Evolutionary conservation across 1,139 yeast genomes (phyloP).

Genomic region (Casaregolazyma lundiana): DNA sequence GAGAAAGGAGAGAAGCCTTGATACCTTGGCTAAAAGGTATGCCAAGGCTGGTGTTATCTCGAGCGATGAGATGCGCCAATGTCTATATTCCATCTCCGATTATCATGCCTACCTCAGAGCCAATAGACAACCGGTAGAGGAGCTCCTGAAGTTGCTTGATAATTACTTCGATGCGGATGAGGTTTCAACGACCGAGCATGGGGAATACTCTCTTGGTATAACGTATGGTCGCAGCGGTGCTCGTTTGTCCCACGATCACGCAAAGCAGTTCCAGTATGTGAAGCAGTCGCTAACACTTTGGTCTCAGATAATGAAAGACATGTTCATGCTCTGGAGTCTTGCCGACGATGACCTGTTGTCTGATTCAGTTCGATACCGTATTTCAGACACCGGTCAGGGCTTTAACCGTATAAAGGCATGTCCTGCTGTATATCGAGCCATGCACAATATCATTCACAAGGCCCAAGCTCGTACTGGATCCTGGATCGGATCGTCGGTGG

Average conservation of each 20-base stretch:
- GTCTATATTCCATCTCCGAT: constrained; percentile 68
- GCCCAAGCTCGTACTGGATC: constrained; percentile 56
- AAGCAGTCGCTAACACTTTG: constrained; percentile 65
- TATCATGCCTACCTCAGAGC: constrained; percentile 66
- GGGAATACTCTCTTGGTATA: constrained; percentile 52
- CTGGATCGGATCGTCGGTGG: constrained; percentile 75
- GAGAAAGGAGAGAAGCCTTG: constrained; percentile 60
- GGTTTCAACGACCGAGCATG: constrained; percentile 21
- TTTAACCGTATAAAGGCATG: constrained; percentile 66
- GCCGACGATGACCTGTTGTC: constrained; percentile 62
- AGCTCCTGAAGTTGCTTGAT: constrained; percentile 53
- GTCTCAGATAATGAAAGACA: constrained; percentile 69
- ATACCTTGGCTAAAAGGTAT: constrained; percentile 46
- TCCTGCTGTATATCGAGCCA: constrained; percentile 59
- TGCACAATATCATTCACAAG: constrained; percentile 59
- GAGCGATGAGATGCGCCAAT: constrained; percentile 59
- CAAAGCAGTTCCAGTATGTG: constrained; percentile 63
- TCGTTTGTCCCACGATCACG: constrained; percentile 63
- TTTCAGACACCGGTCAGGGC: constrained; percentile 76
- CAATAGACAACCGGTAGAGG: constrained; percentile 58
- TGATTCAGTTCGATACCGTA: constrained; percentile 43
- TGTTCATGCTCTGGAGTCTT: constrained; percentile 66
- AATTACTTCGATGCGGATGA: constrained; percentile 44
- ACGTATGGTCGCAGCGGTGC: constrained; percentile 61
- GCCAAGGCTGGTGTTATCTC: constrained; percentile 10